Evolutionary conservation across 345 rosid species (phyloP), one percentile per base, ranked within the genome.

Genomic region (Aquilaria sinensis): DNA sequence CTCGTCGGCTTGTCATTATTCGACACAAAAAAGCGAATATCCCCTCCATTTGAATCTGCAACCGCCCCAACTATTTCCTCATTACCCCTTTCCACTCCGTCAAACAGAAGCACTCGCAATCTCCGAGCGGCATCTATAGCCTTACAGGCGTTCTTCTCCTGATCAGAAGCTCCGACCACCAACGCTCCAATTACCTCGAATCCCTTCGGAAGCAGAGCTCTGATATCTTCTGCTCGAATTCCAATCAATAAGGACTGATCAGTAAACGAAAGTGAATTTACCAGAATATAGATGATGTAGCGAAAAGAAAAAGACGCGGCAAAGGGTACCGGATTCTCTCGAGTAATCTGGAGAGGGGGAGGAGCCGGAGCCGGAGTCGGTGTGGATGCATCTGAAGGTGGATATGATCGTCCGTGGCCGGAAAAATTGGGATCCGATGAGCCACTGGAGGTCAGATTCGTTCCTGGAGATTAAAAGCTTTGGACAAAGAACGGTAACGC

Each of bases 341-440:
- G 29, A 50, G 81, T 70, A 79, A 72, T 93, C 91, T 4, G 82
- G 74, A 41, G 80, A 77, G 72, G 72, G 23, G 55, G 76, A 51
- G 12, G 73, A 63, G 56, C 5, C 6, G 41, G 41, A 34, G 5
- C 34, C 52, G 12, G 51, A n/a, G 61, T 58, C 10, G 15, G 45
- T 61, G 70, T 87, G 87, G 68, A 88, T 80, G 75, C 89, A 93
- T 67, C 78, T 74, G 72, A 90, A 65, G 69, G 92, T 79, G 74
- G 98, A 93, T 65, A 83, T 69, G 67, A 93, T 74, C 47, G 98
- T 87, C 64, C 80, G 77, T 13, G 88, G 84, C 32, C 87, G 83
- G 64, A 77, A 78, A 67, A 90, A 88, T 3, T 90, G 96, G 56
- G 92, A 90, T 48, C 97, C 96, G 62, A 88, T 80, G 6, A 93